Percentiles rank a stretch among this genome's conserved stretches.
Conservation (phyloP, 202 grass and related monocot species). For the Cymbopogon flexuosus region DNA sequence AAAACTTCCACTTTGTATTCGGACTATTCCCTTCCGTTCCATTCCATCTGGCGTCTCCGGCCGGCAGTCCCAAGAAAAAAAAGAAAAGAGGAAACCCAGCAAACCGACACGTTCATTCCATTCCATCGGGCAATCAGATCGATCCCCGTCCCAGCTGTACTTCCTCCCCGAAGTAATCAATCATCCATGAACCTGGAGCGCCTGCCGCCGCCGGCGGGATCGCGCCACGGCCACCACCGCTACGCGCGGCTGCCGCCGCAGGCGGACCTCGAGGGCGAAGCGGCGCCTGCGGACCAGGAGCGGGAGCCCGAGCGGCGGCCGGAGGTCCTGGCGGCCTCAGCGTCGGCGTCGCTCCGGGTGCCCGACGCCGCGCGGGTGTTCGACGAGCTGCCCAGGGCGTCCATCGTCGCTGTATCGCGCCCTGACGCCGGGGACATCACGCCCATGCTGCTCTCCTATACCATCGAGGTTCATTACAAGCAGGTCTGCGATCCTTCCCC, state of each 20-base stretch:
- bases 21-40: neutral
- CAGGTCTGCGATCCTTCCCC: conserved; percentile 52
- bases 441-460: conserved; percentile 85
- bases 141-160: conserved; percentile 18
- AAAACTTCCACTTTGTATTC: neutral
- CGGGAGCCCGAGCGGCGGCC: conserved; percentile 22
- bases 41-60: conserved; percentile 8
- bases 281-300: conserved; percentile 24
- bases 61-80: conserved; percentile 11
- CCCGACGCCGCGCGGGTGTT: conserved; percentile 54
- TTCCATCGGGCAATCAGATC: conserved; percentile 27
- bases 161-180: conserved; percentile 12
- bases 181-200: conserved; percentile 47
- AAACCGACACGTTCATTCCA: neutral
- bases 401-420: conserved; percentile 66
- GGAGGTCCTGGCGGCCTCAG: conserved; percentile 47
- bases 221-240: conserved; percentile 22
- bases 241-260: conserved; percentile 37
- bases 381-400: conserved; percentile 66
- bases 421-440: conserved; percentile 91
- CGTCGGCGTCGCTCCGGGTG: conserved; percentile 52
- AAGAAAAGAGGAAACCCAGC: neutral
- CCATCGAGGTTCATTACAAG: conserved; percentile 90
- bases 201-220: conserved; percentile 31
- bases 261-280: neutral